phyloP scores from a whole-genome alignment of 2,329 filamentous ascomycete genomes.

The Alternaria brassicae region DNA sequence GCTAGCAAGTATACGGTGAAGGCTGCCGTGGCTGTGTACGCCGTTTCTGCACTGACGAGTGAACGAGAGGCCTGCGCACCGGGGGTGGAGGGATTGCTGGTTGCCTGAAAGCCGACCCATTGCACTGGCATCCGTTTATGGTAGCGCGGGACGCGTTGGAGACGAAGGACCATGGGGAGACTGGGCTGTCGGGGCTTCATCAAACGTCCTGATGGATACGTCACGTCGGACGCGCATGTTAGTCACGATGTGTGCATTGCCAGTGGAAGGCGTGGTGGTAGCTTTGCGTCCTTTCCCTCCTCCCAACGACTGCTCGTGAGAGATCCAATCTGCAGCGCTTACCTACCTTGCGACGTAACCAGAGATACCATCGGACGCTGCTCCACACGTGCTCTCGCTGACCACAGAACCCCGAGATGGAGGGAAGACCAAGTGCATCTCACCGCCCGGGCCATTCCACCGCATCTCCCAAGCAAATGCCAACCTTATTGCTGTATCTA shows the following conservation, averaged over 20 bases:
- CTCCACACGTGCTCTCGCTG: constrained; percentile 19
- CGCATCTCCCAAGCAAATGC: constrained; percentile 1
- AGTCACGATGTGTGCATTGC: background rate
- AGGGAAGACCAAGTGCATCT: constrained; percentile 9
- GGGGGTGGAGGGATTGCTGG: constrained; percentile 1
- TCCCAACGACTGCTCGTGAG: background rate
- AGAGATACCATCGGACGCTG: constrained; percentile 2
- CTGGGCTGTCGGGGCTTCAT: background rate
- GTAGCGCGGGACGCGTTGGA: background rate
- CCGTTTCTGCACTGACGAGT: constrained; percentile 3
- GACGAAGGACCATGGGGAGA: background rate
- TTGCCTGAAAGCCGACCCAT: constrained; percentile 10
- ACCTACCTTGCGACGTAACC: background rate
- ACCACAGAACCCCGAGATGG: background rate
- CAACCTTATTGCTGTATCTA: constrained; percentile 1
- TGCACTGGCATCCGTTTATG: background rate
- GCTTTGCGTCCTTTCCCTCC: background rate
- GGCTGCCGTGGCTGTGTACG: constrained; percentile 27
- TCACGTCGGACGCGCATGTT: background rate
- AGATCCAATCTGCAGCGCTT: background rate
- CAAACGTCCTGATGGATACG: background rate
- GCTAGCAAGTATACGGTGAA: constrained; percentile 22
- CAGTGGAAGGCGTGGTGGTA: background rate
- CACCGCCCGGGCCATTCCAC: constrained; percentile 21
- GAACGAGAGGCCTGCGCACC: constrained; percentile 9